Evolutionary conservation across 2,329 filamentous ascomycete species (phyloP).

Genomic region (Pestalotiopsis sp.): DNA sequence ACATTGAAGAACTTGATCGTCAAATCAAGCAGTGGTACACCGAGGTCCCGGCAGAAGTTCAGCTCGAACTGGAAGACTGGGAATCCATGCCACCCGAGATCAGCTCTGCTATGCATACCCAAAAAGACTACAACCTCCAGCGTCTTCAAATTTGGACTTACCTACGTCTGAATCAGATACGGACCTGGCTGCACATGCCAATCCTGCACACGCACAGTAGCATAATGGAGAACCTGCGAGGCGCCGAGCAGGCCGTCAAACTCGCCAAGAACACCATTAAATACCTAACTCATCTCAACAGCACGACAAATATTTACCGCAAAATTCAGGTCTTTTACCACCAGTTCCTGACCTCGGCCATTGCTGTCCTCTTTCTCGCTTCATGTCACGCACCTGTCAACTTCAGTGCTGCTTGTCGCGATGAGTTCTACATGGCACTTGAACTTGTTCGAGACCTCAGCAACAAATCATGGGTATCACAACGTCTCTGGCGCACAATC

Average conservation of each 20-base stretch:
- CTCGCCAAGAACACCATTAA: conserved; percentile 78
- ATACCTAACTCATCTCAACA: conserved; percentile 71
- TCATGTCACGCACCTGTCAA: conserved; percentile 74
- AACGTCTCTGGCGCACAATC: conserved; percentile 74
- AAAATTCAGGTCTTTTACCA: conserved; percentile 78
- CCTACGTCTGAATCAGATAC: conserved; percentile 85
- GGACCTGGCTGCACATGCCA: conserved; percentile 85
- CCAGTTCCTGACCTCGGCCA: conserved; percentile 75
- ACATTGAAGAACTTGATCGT: conserved; percentile 80
- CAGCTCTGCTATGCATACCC: conserved; percentile 39
- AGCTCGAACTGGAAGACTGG: conserved; percentile 62
- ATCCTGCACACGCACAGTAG: conserved; percentile 83
- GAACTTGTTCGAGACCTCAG: conserved; percentile 75
- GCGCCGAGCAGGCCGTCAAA: conserved; percentile 75
- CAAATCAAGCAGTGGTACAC: conserved; percentile 89
- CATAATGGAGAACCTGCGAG: conserved; percentile 74
- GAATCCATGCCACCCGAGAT: conserved; percentile 35
- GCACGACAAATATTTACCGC: conserved; percentile 71
- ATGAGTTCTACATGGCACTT: conserved; percentile 79
- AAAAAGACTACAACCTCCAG: conserved; percentile 64
- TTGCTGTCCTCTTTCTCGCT: conserved; percentile 76
- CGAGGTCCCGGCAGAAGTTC: conserved; percentile 62
- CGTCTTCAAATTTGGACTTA: conserved; percentile 84
- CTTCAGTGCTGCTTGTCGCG: conserved; percentile 69
- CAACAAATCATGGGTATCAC: conserved; percentile 71